Evolutionary conservation across 768 basidiomycete species (phyloP).

Genomic region (Fomitopsis pulvina): DNA sequence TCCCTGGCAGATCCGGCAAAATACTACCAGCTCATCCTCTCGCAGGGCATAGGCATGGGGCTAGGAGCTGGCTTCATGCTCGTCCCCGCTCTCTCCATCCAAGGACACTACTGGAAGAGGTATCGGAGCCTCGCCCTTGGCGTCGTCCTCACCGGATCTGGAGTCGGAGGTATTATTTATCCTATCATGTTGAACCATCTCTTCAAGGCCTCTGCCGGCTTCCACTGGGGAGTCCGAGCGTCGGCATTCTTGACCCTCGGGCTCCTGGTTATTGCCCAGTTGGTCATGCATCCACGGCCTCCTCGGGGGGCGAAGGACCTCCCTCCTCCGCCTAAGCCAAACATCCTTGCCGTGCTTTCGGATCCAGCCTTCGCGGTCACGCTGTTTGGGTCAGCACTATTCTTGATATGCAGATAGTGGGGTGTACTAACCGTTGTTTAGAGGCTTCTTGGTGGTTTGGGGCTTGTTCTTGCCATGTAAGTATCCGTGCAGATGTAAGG

Average conservation of each 20-base stretch:
- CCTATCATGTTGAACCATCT: conserved; percentile 30
- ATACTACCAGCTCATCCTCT: conserved; percentile 43
- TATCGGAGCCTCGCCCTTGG: conserved; percentile 30
- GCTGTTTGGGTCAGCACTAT: conserved; percentile 6
- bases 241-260: conserved; percentile 14
- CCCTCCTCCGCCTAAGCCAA: not conserved
- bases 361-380: conserved; percentile 12
- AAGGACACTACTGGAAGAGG: conserved; percentile 38
- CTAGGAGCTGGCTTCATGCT: conserved; percentile 39
- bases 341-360: conserved; percentile 5
- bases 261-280: conserved; percentile 11
- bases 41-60: conserved; percentile 47
- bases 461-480: conserved; percentile 17
- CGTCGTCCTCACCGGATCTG: conserved; percentile 25
- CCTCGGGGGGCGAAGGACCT: not conserved
- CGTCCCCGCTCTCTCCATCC: conserved; percentile 38
- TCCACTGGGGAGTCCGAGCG: conserved; percentile 34
- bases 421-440: not conserved
- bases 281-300: conserved; percentile 11
- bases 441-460: conserved; percentile 4
- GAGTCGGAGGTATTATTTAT: conserved; percentile 26
- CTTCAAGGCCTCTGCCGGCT: conserved; percentile 25
- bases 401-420: too few relatives aligned
- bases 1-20: conserved; percentile 32
- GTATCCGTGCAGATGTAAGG: not conserved